Base-by-base conservation (phyloP, 2,329 filamentous ascomycete species). In the Aspergillus japonicus region DNA sequence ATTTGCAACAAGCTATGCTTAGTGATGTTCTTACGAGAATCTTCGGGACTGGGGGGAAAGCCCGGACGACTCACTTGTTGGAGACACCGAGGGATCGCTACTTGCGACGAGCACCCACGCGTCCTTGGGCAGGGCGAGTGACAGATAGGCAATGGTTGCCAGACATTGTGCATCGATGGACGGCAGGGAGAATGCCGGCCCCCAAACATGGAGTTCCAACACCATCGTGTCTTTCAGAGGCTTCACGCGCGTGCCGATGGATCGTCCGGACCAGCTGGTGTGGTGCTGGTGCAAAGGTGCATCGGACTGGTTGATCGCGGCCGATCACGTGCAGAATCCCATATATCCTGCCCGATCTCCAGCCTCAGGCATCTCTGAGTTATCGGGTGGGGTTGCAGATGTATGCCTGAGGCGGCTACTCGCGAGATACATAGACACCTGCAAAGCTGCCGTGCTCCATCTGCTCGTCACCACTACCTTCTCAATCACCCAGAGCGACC, bases 141-240 rank as follows among this genome's bases (percentile, higher is more conserved):
- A 84, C 59, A 96, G 82, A 73, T 93, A 93, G 56, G 90, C 87
- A 66, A 96, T 87, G 48, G 89, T 83, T 29, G 93, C 93, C 62
- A 96, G 85, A 73, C 93, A 98, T 80, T 96, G 91, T 50, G 94
- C 83, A 71, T 98, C 93, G 69, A 98, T 89, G 48, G 95, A 98
- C 14, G 94, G 89, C 49, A 97, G 85, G 47, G 87, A 88, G 75
- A 96, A 96, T 47, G 91, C 93, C 57, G 92, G 88, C 53, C 93
- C 93, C 89, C 93, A 96, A 71, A 96, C 85, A 77, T 96, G 90
- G 61, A 99, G 85, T 78, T 94, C 86, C 52, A 92, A 78, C 64
- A 86, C 81, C 81, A 84, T 85, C 58, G 60, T 71, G 62, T 61
- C 47, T 33, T 24, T 11, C 33, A 10, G 29, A 48, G 10, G 47